Conservation (phyloP, 2,329 filamentous ascomycete genomes). For the Penicillium sp. region DNA sequence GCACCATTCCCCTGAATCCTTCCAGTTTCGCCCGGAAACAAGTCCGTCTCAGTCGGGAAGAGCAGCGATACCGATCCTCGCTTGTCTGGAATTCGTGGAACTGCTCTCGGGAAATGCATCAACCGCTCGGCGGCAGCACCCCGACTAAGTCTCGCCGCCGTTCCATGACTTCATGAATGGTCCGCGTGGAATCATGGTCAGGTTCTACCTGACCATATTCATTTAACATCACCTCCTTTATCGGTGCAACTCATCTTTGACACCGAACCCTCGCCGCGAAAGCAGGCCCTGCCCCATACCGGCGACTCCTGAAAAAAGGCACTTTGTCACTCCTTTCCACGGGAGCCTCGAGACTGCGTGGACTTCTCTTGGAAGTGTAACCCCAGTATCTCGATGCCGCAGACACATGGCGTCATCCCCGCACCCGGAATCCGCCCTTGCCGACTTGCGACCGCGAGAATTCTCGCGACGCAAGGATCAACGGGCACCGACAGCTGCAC, state of each 20-base stretch:
- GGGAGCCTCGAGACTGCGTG: background rate
- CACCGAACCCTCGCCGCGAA: conserved; percentile 1
- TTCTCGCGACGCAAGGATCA: background rate
- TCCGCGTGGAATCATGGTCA: background rate
- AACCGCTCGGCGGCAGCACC: conserved; percentile 26
- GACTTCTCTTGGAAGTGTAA: background rate
- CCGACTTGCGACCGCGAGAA: conserved; percentile 8
- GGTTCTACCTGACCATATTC: background rate
- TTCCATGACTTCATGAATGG: conserved; percentile 34
- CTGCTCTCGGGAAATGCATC: conserved; percentile 29
- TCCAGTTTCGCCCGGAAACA: conserved; percentile 43
- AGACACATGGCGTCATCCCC: conserved; percentile 5
- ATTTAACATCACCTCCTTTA: background rate
- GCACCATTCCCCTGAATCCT: conserved; percentile 36
- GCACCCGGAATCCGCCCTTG: background rate
- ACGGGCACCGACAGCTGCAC: conserved; percentile 1
- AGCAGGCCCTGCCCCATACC: background rate
- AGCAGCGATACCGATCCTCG: conserved; percentile 39
- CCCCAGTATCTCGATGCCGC: background rate
- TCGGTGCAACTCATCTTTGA: conserved; percentile 9
- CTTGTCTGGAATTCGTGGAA: conserved; percentile 37
- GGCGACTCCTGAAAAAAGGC: background rate
- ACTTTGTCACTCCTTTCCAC: background rate
- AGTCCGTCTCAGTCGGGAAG: conserved; percentile 42
- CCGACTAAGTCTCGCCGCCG: conserved; percentile 32